These are phyloP conservation scores for Geotrichum ghanense DNA, from an alignment of 805 yeast genomes.

Conservation along the genomic window DNA sequence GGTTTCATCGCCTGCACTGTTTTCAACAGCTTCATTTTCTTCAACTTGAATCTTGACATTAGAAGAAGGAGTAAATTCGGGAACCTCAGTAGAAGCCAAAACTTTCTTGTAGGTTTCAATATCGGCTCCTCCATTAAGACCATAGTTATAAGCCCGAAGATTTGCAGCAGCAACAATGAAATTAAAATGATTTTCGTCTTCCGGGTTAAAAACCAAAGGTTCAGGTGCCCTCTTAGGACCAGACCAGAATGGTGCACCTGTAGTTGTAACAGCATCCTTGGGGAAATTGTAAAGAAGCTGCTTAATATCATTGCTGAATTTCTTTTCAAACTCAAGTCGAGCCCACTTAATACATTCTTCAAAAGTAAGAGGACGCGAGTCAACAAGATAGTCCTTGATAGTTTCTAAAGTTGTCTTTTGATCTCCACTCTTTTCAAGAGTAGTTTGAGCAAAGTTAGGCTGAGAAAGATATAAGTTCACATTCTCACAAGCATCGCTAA, in stretches of 20 bases:
- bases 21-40: constrained; percentile 79
- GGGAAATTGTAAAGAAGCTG: constrained; percentile 95
- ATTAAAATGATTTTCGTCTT: constrained; percentile 66
- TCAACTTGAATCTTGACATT: constrained; percentile 76
- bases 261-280: constrained; percentile 77
- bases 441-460: constrained; percentile 84
- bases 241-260: constrained; percentile 94
- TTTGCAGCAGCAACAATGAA: constrained; percentile 86
- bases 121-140: constrained; percentile 64
- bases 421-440: constrained; percentile 86
- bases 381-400: constrained; percentile 56
- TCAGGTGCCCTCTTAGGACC: constrained; percentile 95
- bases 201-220: constrained; percentile 67
- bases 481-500: constrained; percentile 78
- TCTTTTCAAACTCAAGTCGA: constrained; percentile 73
- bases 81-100: constrained; percentile 37
- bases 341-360: constrained; percentile 97
- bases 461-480: constrained; percentile 85
- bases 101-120: constrained; percentile 41
- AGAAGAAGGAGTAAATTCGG: constrained; percentile 64
- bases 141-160: constrained; percentile 81
- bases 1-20: constrained; percentile 33
- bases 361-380: constrained; percentile 75
- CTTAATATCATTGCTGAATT: constrained; percentile 73
- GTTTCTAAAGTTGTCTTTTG: constrained; percentile 77